phyloP scores from a whole-genome alignment of 495 filamentous ascomycete species.

The Penicillium atrosanguineum region DNA sequence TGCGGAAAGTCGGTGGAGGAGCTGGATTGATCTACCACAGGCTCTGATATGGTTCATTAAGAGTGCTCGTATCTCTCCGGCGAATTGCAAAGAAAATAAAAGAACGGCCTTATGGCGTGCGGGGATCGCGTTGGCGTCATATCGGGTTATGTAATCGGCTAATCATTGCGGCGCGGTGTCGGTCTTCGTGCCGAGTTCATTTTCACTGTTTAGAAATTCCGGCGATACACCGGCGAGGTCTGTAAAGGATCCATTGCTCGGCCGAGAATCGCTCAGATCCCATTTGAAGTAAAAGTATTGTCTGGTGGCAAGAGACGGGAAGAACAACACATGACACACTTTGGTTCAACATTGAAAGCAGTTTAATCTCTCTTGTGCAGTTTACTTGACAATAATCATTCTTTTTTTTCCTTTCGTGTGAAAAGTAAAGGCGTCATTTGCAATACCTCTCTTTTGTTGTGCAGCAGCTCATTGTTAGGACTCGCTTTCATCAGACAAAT shows the following conservation, averaged over 20 bases:
- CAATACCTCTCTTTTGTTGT: not conserved
- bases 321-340: not conserved
- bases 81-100: constrained; percentile 13
- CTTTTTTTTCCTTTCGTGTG: not conserved
- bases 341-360: no score
- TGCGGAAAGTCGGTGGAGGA: constrained; percentile 20
- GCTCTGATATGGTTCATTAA: constrained; percentile 37
- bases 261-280: not conserved
- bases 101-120: constrained; percentile 22
- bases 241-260: not conserved
- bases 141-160: constrained; percentile 19
- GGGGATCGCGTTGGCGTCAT: constrained; percentile 26
- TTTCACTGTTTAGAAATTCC: not conserved
- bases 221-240: not conserved
- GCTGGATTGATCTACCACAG: constrained; percentile 27
- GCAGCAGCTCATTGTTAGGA: not conserved
- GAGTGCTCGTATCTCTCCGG: not conserved
- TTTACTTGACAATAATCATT: no score
- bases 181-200: constrained; percentile 7
- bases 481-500: not conserved
- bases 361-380: no score
- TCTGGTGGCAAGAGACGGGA: not conserved
- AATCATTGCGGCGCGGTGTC: constrained; percentile 5
- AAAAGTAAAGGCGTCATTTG: not conserved
- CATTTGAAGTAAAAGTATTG: not conserved